phyloP scores from a whole-genome alignment of 2,329 filamentous ascomycete genomes.

The Ceratocystis harringtonii region DNA sequence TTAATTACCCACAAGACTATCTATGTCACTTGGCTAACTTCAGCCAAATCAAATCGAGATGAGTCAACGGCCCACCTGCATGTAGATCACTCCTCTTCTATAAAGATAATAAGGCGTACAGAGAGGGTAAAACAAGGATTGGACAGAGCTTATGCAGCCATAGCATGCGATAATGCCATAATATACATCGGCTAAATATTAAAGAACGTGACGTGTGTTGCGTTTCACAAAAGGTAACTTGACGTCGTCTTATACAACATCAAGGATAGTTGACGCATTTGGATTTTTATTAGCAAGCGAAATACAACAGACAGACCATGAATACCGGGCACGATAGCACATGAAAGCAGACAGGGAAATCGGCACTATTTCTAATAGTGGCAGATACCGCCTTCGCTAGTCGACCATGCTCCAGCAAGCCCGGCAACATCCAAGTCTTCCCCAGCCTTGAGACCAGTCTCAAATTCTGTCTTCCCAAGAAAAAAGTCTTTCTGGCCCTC shows the following conservation, averaged over 20 bases:
- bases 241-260: neutral
- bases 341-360: neutral
- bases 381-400: slow-evolving; percentile 59
- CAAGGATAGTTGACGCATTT: neutral
- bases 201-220: neutral
- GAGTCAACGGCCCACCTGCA: no score
- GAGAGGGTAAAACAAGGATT: neutral
- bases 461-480: slow-evolving; percentile 35
- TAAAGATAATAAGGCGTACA: no score
- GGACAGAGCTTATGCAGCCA: neutral
- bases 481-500: slow-evolving; percentile 43
- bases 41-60: no score
- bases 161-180: neutral
- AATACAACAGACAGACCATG: neutral
- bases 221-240: slow-evolving; percentile 4
- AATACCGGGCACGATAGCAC: neutral
- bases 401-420: slow-evolving; percentile 73
- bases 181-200: neutral
- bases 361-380: slow-evolving; percentile 28
- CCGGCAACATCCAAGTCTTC: slow-evolving; percentile 43
- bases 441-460: slow-evolving; percentile 26
- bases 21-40: no score
- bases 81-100: no score
- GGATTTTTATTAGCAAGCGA: neutral
- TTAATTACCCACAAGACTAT: no score